Evolutionary conservation across 2,329 filamentous ascomycete species (phyloP), one percentile per base, ranked within the genome.

Genomic region (Dactylellina drechsleri): DNA sequence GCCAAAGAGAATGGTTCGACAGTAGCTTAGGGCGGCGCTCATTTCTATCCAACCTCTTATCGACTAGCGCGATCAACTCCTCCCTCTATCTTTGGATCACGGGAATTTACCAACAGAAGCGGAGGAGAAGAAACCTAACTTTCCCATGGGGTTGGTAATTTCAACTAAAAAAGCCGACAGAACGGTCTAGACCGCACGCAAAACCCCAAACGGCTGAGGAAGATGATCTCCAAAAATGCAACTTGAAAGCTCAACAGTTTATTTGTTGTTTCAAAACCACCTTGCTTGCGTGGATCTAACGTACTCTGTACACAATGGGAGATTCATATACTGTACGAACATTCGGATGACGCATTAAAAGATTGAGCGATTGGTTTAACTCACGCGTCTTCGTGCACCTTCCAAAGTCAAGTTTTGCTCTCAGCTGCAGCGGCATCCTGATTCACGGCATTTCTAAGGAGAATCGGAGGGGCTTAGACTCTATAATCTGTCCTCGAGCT

Each of bases 161-260:
- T 16, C 36, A 68, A 70, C 31, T 40, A 50, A 70, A 70, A 56
- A 54, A 70, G 66, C 66, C 66, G 66, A 70, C 12, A 50, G 66
- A 70, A 56, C 66, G 66, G 50, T 62, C 66, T 70, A 47, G 66
- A 70, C 36, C 66, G 16, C 43, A 15, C 26, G 8, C 13, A 49
- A 61, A 49, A 56, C 57, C 40, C 65, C 61, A 68, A 68, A 36
- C 26, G 65, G 57, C 56, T 61, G 56, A 61, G 61, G 58, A 61
- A 26, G 23, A 61, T 61, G 45, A 57, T 57, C 23, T 10, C 16
- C 45, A 56, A 70, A 70, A 57, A 62, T 68, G 49, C 66, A 70
- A 70, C 57, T 62, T 23, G 20, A 54, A 36, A 68, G 20, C 56
- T 49, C 31, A 23, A 58, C 4, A 13, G 23, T 26, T 13, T 16